phyloP scores from a whole-genome alignment of 2,329 filamentous ascomycete genomes.

The Botrytis cinerea region DNA sequence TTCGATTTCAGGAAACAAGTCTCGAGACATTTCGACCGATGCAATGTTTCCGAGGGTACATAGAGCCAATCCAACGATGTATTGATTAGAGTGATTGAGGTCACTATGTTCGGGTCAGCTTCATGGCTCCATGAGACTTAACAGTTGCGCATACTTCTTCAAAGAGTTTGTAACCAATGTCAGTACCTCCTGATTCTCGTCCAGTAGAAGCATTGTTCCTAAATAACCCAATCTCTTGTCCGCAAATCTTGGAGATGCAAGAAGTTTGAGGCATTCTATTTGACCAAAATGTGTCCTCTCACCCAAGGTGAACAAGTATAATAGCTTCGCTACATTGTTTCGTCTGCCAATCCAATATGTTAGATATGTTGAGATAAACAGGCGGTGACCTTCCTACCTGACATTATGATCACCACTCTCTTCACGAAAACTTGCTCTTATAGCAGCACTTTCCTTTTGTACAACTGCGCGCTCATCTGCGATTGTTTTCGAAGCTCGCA shows the following conservation, averaged over 20 bases:
- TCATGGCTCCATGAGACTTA: not conserved
- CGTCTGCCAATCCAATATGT: conserved; percentile 57
- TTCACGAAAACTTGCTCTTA: conserved; percentile 95
- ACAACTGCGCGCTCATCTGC: conserved; percentile 98
- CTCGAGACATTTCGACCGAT: conserved; percentile 96
- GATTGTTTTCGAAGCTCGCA: conserved; percentile 97
- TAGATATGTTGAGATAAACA: conserved; percentile 16
- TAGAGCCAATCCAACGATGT: conserved; percentile 93
- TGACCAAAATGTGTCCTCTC: conserved; percentile 98
- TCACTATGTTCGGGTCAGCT: conserved; percentile 59
- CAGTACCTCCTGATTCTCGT: conserved; percentile 98
- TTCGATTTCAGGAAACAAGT: conserved; percentile 95
- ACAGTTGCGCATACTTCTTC: conserved; percentile 69
- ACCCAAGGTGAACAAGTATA: conserved; percentile 96
- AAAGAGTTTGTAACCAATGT: conserved; percentile 97
- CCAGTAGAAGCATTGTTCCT: conserved; percentile 91
- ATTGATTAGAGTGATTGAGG: conserved; percentile 95
- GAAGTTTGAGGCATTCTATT: conserved; percentile 97
- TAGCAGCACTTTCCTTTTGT: conserved; percentile 97
- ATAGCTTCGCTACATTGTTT: conserved; percentile 97
- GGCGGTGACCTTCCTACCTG: conserved; percentile 59
- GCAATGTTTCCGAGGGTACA: conserved; percentile 98
- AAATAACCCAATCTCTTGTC: conserved; percentile 96
- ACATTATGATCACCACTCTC: conserved; percentile 91
- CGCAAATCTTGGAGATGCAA: conserved; percentile 94